Base-by-base conservation (phyloP, 2,329 filamentous ascomycete species). In the Didymellaceae sp. region DNA sequence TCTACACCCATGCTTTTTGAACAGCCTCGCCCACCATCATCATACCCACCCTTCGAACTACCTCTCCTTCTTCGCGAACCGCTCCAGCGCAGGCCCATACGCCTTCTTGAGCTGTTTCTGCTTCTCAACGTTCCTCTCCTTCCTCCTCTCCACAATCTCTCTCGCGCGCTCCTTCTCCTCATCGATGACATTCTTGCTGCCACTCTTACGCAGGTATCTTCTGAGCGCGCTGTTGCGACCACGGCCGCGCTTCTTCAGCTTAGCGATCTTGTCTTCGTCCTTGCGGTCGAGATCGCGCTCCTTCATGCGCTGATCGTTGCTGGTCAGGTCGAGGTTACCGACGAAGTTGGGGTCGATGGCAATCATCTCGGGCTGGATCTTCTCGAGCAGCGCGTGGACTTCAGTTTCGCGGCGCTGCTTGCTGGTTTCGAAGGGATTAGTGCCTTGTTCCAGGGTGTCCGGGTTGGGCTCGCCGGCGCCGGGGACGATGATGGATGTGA, bases 391-490 rank as follows among this genome's bases (percentile, higher is more conserved):
- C 10, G 84, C 81, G 78, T 89, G 91, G 72, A 99, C 91, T 75
- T 99, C 94, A 41, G 83, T 82, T 75, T 99, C 94, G 74, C 95
- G 92, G 65, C 94, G 85, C 77, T 97, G 92, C 77, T 94, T 95
- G 66, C 80, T 82, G 44, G 88, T 96, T 77, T 97, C 94, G 82
- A 93, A 97, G 25, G 94, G 94, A 78, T 99, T 99, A 10, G 66
- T 70, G 44, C 70, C 70, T 63, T 87, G 81, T 74, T 99, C 94
- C 45, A 97, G 80, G 2, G 91, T 89, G 73, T 99, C 94, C 71
- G 90, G 97, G 82, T 97, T 97, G 70, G 94, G 86, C 74, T 99
- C 94, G 55, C 94, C 94, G n/a, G 93, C 89, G 38, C 94, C 94
- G 6, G 94, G 94, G 2, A 97, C 86, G 62, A 99, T 85, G 68